Evolutionary conservation across 371 early-diverging fungal species (phyloP).

Genomic region (Mortierella sp.): DNA sequence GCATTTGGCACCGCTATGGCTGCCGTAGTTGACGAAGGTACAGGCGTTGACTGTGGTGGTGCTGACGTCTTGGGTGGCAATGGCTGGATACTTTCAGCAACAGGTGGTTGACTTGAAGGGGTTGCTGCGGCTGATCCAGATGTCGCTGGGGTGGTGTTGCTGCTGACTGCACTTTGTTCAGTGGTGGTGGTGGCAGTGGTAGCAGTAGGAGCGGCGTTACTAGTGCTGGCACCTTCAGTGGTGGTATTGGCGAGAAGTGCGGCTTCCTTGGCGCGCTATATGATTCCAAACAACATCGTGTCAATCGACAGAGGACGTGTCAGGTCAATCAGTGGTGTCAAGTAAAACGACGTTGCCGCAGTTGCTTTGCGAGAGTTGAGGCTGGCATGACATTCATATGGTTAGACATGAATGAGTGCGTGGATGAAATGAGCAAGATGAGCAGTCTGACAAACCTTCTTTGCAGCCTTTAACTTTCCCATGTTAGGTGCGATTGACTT

Average conservation of each 20-base stretch:
- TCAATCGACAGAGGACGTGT: background rate
- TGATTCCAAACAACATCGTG: background rate
- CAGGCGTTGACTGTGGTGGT: background rate
- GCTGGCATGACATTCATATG: background rate
- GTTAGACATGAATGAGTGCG: no score
- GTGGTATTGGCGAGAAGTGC: background rate
- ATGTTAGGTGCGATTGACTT: background rate
- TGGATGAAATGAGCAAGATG: background rate
- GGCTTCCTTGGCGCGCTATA: constrained; percentile 2
- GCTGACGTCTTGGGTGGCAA: no score
- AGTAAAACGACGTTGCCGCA: background rate
- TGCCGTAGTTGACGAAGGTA: background rate
- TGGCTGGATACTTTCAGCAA: no score
- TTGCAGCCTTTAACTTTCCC: background rate
- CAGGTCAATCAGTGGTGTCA: background rate
- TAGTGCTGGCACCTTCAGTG: background rate
- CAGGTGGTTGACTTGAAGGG: no score
- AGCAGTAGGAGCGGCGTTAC: background rate
- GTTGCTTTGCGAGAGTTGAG: background rate
- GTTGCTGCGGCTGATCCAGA: background rate
- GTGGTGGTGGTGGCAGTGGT: background rate
- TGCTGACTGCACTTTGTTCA: no score
- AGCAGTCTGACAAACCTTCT: background rate
- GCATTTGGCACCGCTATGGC: background rate
- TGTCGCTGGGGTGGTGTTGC: background rate